Conservation (phyloP, 2,329 filamentous ascomycete genomes). For the Fragosphaeria purpurea region DNA sequence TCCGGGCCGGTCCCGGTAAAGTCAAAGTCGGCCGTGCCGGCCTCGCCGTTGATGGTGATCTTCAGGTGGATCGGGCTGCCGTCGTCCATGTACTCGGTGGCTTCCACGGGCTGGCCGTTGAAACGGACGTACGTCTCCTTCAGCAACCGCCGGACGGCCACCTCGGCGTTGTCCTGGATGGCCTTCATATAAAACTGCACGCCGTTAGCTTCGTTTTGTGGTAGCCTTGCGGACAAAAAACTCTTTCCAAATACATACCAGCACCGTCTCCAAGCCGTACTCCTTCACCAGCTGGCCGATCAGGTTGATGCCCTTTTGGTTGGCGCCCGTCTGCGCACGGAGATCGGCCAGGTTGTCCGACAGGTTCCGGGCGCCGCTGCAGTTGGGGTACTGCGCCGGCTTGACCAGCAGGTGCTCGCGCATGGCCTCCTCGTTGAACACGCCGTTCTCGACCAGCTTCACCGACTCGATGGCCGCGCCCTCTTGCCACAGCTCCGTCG, state of each 20-base stretch:
- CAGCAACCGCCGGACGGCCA: conserved; percentile 59
- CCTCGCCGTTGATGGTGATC: conserved; percentile 21
- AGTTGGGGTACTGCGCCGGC: conserved; percentile 57
- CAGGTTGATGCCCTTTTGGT: conserved; percentile 65
- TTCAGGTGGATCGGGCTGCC: conserved; percentile 24
- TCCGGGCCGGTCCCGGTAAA: conserved; percentile 24
- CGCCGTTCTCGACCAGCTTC: conserved; percentile 63
- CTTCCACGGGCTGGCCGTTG: conserved; percentile 16
- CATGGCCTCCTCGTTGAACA: conserved; percentile 69
- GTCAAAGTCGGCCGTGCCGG: conserved; percentile 26
- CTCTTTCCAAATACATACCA: too few species aligned
- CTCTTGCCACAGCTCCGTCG: conserved; percentile 53
- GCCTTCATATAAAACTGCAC: conserved; percentile 70
- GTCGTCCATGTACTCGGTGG: conserved; percentile 30
- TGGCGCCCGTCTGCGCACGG: conserved; percentile 65
- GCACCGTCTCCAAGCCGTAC: conserved; percentile 59
- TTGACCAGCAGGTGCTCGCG: conserved; percentile 56
- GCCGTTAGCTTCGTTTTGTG: too few species aligned
- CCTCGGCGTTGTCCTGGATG: conserved; percentile 67
- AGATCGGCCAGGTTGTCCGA: conserved; percentile 68
- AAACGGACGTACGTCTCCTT: conserved; percentile 53
- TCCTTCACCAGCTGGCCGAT: conserved; percentile 63
- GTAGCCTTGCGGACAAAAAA: too few species aligned
- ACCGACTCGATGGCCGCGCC: conserved; percentile 54
- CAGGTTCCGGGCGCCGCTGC: conserved; percentile 59